Conservation (phyloP, 148 eudicot genomes). For the Vaccinium corymbosum region DNA sequence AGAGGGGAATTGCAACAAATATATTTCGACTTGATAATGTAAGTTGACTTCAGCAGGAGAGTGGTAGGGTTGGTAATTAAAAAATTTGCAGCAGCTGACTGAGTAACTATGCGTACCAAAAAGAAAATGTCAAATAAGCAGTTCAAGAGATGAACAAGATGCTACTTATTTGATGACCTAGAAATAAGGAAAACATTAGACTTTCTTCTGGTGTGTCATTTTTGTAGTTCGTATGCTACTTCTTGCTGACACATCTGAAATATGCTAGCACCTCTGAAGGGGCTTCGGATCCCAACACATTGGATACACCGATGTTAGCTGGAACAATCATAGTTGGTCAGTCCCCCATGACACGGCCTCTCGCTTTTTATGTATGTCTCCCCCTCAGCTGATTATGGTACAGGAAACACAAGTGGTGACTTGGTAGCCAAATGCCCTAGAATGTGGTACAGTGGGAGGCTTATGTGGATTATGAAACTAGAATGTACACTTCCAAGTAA, state of each 20-base stretch:
- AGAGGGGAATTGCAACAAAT: not conserved
- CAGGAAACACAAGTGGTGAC: not conserved
- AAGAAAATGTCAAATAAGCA: not conserved
- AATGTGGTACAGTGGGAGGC: not conserved
- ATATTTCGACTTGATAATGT: not conserved
- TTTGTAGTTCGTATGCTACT: not conserved
- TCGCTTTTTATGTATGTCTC: too few relatives aligned
- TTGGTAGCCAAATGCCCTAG: not conserved
- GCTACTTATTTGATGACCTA: not conserved
- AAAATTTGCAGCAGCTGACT: not conserved
- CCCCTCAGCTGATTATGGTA: not conserved
- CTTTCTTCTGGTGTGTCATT: not conserved
- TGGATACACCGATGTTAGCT: not conserved
- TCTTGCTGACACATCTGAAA: not conserved
- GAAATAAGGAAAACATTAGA: not conserved
- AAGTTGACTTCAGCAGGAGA: not conserved
- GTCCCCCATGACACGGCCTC: too few relatives aligned
- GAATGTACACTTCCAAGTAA: not conserved
- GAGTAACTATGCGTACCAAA: not conserved
- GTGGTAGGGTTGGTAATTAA: not conserved
- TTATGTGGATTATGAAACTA: not conserved
- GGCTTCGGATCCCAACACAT: not conserved
- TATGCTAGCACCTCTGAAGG: not conserved
- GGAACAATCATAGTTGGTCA: not conserved
- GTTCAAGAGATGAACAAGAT: not conserved